Evolutionary conservation across 139 green algal species (phyloP), one percentile per base, ranked within the genome.

Genomic region (Pleodorina starrii): DNA sequence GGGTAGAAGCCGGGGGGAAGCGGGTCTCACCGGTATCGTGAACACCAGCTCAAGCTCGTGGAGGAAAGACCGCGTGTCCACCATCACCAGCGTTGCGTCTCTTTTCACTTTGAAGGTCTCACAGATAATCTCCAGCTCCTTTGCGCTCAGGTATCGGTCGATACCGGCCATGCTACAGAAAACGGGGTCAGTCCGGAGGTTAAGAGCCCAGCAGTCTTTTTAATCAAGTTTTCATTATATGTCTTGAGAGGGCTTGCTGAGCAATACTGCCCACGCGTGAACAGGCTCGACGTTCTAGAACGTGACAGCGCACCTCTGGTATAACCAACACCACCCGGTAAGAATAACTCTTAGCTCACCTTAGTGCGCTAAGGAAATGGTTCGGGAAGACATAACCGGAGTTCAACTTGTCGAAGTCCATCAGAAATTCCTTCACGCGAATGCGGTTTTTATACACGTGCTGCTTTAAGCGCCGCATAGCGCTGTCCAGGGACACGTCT

Each of bases 381-480:
- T 95, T 96, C 21, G 93, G 87, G n/a, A 93, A 89, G 1, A 96
- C 92, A 17, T 93, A 93, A 5, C 95, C 95, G 19, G 87, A 92
- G 40, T 93, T 89, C 74, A 97, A 90, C 79, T 93, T 94, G 90
- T 97, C 95, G 76, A 97, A 97, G 90, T 97, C 95, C 25, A 92
- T 71, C 51, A 96, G 90, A 87, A 96, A 96, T 19, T 96, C 94
- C 84, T 94, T 92, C 19, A 96, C 78, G 46, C 94, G 92, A 2
- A 97, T 91, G 9, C 95, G 90, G 59, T 96, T 92, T 90, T 97
- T 97, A 91, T 91, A 96, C 0, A 97, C 91, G 11, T 95, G 44
- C 84, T 95, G 95, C 84, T 96, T 96, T 29, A 95, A 82, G 36
- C 87, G 81, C 48, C 38, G 83, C 76, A 96, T 91, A 4, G 87